Conservation (phyloP, 257 asterid species). For the Solanum medicagineum region DNA sequence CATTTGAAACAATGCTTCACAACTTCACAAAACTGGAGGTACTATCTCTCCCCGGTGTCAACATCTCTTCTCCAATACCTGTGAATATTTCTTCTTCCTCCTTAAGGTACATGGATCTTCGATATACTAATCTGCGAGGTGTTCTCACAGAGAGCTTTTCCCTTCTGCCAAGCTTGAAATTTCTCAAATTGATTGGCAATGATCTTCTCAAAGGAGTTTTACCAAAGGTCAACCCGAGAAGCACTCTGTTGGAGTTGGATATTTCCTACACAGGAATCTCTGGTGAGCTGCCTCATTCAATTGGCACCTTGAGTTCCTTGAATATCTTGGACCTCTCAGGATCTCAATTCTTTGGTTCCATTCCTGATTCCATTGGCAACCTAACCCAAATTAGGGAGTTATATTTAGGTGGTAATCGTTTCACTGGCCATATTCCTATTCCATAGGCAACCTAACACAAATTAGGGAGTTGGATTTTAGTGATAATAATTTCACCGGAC, state of each 20-base stretch:
- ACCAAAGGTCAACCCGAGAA: neutral
- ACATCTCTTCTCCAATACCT: neutral
- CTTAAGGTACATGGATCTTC: neutral
- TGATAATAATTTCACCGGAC: neutral
- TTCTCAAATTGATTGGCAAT: accelerated
- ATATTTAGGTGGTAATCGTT: neutral
- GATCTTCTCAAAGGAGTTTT: neutral
- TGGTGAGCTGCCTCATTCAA: neutral
- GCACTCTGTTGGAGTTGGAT: neutral
- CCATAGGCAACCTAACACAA: neutral
- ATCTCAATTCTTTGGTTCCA: neutral
- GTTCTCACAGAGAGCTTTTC: neutral
- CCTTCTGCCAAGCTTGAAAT: neutral
- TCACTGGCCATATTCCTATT: neutral
- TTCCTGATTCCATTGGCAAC: neutral
- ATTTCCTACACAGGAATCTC: neutral
- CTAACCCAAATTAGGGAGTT: neutral
- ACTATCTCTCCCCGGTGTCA: accelerated
- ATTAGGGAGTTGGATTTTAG: neutral
- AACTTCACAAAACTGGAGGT: neutral
- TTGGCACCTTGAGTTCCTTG: neutral
- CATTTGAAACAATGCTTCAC: neutral
- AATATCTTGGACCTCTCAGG: accelerated
- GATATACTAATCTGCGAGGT: accelerated
- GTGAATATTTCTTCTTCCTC: neutral